Conservation (phyloP, 73 alveolate species). For the Urostyla sp. region DNA sequence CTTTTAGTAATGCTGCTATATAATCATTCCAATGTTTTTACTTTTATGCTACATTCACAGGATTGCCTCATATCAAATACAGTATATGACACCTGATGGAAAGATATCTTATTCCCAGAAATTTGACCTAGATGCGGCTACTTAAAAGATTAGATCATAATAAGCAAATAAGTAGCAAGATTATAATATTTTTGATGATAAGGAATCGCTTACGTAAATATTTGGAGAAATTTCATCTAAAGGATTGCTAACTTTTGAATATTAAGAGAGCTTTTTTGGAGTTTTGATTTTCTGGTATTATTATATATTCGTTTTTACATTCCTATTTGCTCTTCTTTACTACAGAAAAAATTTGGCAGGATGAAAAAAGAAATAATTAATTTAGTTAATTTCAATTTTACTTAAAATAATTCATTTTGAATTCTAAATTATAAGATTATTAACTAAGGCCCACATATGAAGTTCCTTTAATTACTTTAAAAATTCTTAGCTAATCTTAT, state of each 20-base stretch:
- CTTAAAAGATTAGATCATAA: background rate
- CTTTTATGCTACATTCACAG: conserved; percentile 38
- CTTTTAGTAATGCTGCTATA: conserved; percentile 6
- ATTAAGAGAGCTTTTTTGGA: conserved; percentile 27
- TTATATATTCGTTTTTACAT: background rate
- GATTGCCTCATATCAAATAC: conserved; percentile 8
- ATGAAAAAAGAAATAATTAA: conserved; percentile 14
- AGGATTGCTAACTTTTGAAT: conserved; percentile 37
- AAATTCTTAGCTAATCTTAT: conserved; percentile 7
- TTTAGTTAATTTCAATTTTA: background rate
- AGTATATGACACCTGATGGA: background rate
- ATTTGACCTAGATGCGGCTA: background rate
- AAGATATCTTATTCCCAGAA: background rate
- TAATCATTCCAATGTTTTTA: conserved; percentile 42
- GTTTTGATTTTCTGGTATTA: conserved; percentile 49
- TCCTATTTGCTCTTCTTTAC: conserved; percentile 47
- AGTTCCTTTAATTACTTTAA: conserved; percentile 24
- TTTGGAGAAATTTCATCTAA: conserved; percentile 37
- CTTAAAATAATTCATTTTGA: background rate
- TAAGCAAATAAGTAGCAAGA: background rate
- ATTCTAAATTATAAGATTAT: background rate
- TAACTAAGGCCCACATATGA: conserved; percentile 44
- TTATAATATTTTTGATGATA: conserved; percentile 23
- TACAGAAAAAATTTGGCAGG: conserved; percentile 39
- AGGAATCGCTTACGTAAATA: background rate